Percentiles rank a stretch among this genome's conserved stretches.
Evolutionary conservation across 305 asterid species (phyloP).

Genomic region (Fraxinus platypoda): DNA sequence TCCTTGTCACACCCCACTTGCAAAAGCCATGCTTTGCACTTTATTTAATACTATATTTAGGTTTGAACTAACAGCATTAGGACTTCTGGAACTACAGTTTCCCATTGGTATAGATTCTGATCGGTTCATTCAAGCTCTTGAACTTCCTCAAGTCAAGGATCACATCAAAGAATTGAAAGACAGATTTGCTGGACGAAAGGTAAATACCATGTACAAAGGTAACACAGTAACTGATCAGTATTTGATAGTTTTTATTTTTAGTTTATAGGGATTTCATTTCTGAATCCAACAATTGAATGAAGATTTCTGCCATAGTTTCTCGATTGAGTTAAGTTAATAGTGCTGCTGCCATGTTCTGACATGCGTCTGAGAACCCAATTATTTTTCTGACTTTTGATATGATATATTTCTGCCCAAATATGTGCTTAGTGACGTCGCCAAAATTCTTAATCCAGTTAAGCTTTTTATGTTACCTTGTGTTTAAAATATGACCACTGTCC

Average conservation of each 20-base stretch:
- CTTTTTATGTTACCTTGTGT: not conserved
- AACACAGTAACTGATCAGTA: not conserved
- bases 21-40: not conserved
- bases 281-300: not conserved
- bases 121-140: slow-evolving; percentile 84
- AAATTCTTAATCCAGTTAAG: not conserved
- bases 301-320: not conserved
- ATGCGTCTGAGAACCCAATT: not conserved
- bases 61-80: slow-evolving; percentile 23
- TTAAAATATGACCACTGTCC: not conserved
- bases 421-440: not conserved
- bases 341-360: not conserved
- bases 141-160: slow-evolving; percentile 66
- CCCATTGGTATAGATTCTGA: slow-evolving; percentile 96
- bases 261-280: not conserved
- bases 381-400: not conserved
- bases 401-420: not conserved
- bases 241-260: not conserved
- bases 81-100: slow-evolving; percentile 59
- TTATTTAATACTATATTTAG: not conserved
- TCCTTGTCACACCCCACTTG: not conserved
- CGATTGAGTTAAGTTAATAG: not conserved
- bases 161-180: slow-evolving; percentile 77
- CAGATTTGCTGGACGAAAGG: slow-evolving; percentile 88
- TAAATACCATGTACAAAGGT: slow-evolving; percentile 24